Percentiles rank a stretch among this genome's conserved stretches.
These are phyloP conservation scores for Lignosus rhinocerotis DNA, from an alignment of 1,284 basidiomycete species.

Conservation along the genomic window DNA sequence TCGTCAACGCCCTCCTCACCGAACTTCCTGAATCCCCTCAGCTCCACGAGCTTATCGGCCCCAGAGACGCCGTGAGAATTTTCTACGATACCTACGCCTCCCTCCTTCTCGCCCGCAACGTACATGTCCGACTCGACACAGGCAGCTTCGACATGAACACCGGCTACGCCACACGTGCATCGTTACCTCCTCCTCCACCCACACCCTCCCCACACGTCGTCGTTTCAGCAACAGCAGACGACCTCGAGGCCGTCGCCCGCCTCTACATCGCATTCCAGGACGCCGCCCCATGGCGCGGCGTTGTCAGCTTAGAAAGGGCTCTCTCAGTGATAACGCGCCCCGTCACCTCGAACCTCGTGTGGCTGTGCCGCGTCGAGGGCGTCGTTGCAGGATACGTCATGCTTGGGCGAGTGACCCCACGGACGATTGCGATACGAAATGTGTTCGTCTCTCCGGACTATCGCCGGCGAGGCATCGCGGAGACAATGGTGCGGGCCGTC, in stretches of 20 bases:
- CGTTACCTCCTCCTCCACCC: constrained; percentile 12
- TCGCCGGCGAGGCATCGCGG: constrained; percentile 29
- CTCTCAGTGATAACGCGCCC: neutral
- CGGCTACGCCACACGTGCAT: constrained; percentile 19
- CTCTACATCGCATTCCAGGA: constrained; percentile 7
- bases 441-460: constrained; percentile 27
- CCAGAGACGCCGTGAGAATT: constrained; percentile 13
- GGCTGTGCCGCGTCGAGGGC: neutral
- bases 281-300: neutral
- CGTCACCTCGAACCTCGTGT: neutral
- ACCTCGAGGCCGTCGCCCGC: constrained; percentile 1
- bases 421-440: constrained; percentile 30
- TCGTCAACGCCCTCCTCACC: neutral
- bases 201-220: neutral
- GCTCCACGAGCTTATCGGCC: constrained; percentile 24
- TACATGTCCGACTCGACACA: constrained; percentile 4
- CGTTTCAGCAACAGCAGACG: neutral
- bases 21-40: neutral
- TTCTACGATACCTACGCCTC: constrained; percentile 21
- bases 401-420: constrained; percentile 23
- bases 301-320: neutral
- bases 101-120: constrained; percentile 9
- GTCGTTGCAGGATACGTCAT: constrained; percentile 20
- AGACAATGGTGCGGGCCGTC: constrained; percentile 26
- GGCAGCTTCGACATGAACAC: constrained; percentile 8